A percentile compares a stretch with the other conserved stretches of the same genome.
Evolutionary conservation across 495 filamentous ascomycete genomes (phyloP).

Genomic region (Lindgomyces ingoldianus): DNA sequence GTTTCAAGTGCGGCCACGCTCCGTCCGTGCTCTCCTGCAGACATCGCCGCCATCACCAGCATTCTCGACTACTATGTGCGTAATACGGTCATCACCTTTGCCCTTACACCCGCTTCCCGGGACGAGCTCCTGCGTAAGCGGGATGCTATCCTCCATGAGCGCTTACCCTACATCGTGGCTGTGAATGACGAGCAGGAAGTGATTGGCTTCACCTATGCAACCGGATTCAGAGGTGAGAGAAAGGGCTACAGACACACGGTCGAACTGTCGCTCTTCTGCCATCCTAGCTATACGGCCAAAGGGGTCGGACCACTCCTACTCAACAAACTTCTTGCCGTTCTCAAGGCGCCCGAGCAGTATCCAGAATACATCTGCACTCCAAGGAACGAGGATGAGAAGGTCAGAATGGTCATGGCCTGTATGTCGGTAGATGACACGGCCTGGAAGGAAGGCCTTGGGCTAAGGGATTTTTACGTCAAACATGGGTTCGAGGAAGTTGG

Average conservation of each 20-base stretch:
- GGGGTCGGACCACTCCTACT: slow-evolving; percentile 28
- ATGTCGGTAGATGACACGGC: slow-evolving; percentile 30
- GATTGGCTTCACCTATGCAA: slow-evolving; percentile 21
- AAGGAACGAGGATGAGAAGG: slow-evolving; percentile 16
- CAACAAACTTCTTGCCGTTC: slow-evolving; percentile 22
- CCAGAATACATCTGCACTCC: slow-evolving; percentile 20
- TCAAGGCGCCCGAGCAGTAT: slow-evolving; percentile 17
- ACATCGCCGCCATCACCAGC: slow-evolving; percentile 18
- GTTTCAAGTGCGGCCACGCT: slow-evolving; percentile 16
- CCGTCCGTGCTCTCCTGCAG: background rate
- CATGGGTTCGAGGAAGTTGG: slow-evolving; percentile 32
- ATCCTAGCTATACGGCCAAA: slow-evolving; percentile 9
- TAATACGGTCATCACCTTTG: slow-evolving; percentile 32
- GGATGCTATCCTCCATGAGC: background rate
- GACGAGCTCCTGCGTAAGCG: slow-evolving; percentile 20
- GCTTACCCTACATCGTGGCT: slow-evolving; percentile 31
- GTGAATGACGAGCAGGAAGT: slow-evolving; percentile 16
- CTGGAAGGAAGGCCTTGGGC: slow-evolving; percentile 22
- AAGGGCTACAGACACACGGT: slow-evolving; percentile 34
- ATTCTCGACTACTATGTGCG: slow-evolving; percentile 26
- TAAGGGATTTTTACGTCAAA: slow-evolving; percentile 33
- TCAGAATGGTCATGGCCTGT: slow-evolving; percentile 30
- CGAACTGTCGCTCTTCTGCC: slow-evolving; percentile 32
- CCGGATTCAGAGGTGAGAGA: slow-evolving; percentile 19
- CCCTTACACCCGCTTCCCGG: background rate